Evolutionary conservation across 2,329 filamentous ascomycete genomes (phyloP).

Genomic region (Xylariaceae sp.): DNA sequence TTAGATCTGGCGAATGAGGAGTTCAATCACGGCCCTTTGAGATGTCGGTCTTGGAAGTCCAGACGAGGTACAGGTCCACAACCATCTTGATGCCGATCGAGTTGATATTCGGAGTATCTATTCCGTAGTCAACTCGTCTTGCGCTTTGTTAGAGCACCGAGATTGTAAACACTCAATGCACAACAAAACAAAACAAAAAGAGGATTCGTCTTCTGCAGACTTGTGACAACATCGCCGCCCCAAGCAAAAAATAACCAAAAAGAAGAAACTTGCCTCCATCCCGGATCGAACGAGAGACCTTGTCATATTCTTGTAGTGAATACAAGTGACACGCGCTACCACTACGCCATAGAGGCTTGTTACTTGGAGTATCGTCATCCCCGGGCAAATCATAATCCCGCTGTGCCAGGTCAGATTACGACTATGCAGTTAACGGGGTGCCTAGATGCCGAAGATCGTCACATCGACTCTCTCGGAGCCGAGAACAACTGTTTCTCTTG

Average conservation of each 20-base stretch:
- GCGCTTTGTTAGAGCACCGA: no score
- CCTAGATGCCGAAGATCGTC: background rate
- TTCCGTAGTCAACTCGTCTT: no score
- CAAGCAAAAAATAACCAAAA: constrained; percentile 5
- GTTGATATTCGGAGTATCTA: no score
- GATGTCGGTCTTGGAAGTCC: no score
- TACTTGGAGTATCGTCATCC: background rate
- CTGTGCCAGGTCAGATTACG: background rate
- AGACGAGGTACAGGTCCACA: no score
- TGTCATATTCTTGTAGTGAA: constrained; percentile 15
- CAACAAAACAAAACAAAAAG: no score
- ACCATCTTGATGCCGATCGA: no score
- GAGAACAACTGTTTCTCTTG: no score
- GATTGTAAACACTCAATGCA: no score
- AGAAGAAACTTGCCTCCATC: constrained; percentile 18
- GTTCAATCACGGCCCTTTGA: no score
- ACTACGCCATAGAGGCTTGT: constrained; percentile 22
- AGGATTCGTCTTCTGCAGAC: background rate
- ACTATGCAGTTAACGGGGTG: background rate
- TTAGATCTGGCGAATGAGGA: no score
- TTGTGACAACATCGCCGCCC: constrained; percentile 21
- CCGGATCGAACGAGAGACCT: constrained; percentile 25
- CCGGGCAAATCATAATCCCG: background rate
- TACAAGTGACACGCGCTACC: constrained; percentile 25
- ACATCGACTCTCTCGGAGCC: no score